phyloP scores from a whole-genome alignment of 805 yeast species.

The Peterozyma toletana region DNA sequence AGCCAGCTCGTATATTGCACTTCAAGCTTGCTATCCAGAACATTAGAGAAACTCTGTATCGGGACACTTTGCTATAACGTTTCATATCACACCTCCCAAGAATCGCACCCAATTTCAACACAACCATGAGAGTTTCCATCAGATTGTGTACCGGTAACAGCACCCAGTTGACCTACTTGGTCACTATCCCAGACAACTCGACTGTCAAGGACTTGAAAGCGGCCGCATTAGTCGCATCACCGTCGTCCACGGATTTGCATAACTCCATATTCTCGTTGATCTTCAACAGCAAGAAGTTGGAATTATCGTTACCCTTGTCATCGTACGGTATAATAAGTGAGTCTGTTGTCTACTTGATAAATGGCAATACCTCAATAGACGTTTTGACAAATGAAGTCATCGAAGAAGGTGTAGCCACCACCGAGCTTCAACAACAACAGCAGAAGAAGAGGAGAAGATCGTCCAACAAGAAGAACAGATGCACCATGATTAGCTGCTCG shows the following conservation, averaged over 20 bases:
- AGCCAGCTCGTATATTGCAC: too few species aligned
- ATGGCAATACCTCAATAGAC: neutral
- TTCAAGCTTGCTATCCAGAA: too few species aligned
- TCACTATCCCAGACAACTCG: constrained; percentile 44
- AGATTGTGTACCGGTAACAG: constrained; percentile 33
- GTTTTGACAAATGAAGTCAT: constrained; percentile 15
- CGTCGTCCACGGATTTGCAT: constrained; percentile 10
- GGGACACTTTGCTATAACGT: too few species aligned
- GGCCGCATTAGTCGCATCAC: constrained; percentile 35
- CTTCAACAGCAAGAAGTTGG: constrained; percentile 25
- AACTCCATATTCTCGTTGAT: constrained; percentile 17
- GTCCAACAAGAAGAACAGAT: constrained; percentile 32
- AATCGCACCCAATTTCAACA: neutral
- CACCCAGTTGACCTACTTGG: constrained; percentile 22
- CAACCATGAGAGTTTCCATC: constrained; percentile 40
- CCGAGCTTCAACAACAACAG: constrained; percentile 1
- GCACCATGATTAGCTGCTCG: constrained; percentile 52
- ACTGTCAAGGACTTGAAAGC: constrained; percentile 43
- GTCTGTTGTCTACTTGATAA: constrained; percentile 23
- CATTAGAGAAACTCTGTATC: too few species aligned
- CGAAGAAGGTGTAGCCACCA: constrained; percentile 1
- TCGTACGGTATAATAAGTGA: constrained; percentile 20
- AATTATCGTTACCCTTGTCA: constrained; percentile 15
- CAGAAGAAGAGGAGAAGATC: constrained; percentile 22
- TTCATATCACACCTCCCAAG: too few species aligned